These are phyloP conservation scores for Trametes hirsuta DNA, from an alignment of 1,284 basidiomycete genomes.

Conservation along the genomic window DNA sequence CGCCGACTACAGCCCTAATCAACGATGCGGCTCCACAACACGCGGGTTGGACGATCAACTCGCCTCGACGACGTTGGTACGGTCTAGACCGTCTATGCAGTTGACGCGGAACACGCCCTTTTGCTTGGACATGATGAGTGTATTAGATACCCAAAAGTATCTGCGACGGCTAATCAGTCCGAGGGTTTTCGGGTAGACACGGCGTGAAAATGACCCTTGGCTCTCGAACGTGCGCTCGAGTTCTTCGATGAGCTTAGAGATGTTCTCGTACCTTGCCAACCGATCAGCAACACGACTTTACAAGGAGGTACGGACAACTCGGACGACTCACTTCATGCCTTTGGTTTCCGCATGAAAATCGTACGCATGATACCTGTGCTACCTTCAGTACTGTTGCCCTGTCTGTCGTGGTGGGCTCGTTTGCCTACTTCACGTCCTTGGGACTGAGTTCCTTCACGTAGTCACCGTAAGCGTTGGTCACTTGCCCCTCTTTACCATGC, in stretches of 20 bases:
- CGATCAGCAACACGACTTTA: slow-evolving; percentile 6
- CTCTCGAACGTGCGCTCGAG: slow-evolving; percentile 75
- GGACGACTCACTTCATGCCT: slow-evolving; percentile 79
- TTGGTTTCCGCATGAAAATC: slow-evolving; percentile 92
- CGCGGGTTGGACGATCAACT: slow-evolving; percentile 17
- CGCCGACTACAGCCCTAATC: slow-evolving; percentile 65
- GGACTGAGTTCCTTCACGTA: slow-evolving; percentile 63
- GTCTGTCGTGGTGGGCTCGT: neutral
- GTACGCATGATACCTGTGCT: slow-evolving; percentile 63
- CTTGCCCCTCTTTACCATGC: slow-evolving; percentile 82
- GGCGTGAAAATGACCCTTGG: slow-evolving; percentile 60
- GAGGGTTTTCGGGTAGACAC: neutral
- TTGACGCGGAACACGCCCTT: slow-evolving; percentile 86
- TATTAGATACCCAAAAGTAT: slow-evolving; percentile 84
- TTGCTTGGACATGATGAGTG: slow-evolving; percentile 77
- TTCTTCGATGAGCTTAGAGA: slow-evolving; percentile 74
- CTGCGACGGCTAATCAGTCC: slow-evolving; percentile 41
- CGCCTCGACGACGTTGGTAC: slow-evolving; percentile 90
- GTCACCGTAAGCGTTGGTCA: slow-evolving; percentile 81
- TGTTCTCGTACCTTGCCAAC: slow-evolving; percentile 79
- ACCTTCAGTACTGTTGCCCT: neutral
- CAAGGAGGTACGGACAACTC: slow-evolving; percentile 32
- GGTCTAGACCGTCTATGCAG: slow-evolving; percentile 92
- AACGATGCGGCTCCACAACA: slow-evolving; percentile 6
- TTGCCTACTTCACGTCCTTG: slow-evolving; percentile 65